Evolutionary conservation across 78 protist genomes (phyloP).

Genomic region (Dictyostelium firmibasis): DNA sequence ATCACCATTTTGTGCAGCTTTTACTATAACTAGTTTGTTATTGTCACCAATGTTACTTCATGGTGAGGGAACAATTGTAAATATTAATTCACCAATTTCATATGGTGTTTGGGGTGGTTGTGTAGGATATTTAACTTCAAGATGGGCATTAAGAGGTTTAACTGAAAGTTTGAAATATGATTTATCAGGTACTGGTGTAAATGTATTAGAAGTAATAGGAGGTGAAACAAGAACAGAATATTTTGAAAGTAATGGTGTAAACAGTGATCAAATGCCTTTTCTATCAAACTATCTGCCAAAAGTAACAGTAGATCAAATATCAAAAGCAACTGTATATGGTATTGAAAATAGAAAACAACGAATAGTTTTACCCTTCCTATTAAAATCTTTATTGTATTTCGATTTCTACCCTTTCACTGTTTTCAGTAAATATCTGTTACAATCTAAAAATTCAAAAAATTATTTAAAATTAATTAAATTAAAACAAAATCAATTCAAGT

Average conservation of each 20-base stretch:
- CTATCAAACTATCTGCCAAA: neutral
- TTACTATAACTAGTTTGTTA: slow-evolving; percentile 13
- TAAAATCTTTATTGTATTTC: neutral
- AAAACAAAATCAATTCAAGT: neutral
- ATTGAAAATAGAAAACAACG: neutral
- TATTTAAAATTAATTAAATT: neutral
- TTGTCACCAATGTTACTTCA: neutral
- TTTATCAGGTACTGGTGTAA: slow-evolving; percentile 3
- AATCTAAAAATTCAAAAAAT: neutral
- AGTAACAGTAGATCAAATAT: neutral
- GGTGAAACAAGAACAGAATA: slow-evolving; percentile 26
- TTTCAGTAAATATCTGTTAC: neutral
- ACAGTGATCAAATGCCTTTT: neutral
- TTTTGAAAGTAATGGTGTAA: slow-evolving; percentile 11
- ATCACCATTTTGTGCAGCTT: slow-evolving; percentile 51
- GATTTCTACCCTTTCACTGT: neutral
- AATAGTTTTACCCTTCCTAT: neutral
- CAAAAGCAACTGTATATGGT: neutral
- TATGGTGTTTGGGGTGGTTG: neutral
- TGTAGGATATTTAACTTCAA: slow-evolving; percentile 23
- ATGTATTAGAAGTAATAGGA: slow-evolving; percentile 37
- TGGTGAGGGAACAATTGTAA: slow-evolving; percentile 34
- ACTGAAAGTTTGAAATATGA: neutral
- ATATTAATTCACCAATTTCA: slow-evolving; percentile 43
- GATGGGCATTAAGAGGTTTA: slow-evolving; percentile 46